These are phyloP conservation scores for Salix caprea DNA, from an alignment of 345 rosid species.

Conservation along the genomic window DNA sequence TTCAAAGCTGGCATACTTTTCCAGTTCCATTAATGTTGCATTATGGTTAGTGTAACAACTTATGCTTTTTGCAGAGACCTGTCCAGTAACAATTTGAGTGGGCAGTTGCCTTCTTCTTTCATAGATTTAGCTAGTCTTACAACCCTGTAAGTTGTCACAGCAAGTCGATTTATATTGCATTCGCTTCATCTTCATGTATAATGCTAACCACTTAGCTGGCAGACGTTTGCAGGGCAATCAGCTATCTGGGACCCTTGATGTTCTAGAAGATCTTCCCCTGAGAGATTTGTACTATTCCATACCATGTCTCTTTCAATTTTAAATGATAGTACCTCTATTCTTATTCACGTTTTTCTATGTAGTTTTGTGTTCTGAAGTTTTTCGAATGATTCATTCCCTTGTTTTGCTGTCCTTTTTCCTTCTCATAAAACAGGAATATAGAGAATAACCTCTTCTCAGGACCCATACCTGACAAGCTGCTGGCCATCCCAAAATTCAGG, in stretches of 20 bases:
- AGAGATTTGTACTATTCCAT: constrained; percentile 64
- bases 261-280: constrained; percentile 79
- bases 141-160: constrained; percentile 58
- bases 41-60: constrained; percentile 20
- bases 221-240: constrained; percentile 88
- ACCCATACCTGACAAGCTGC: constrained; percentile 76
- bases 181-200: neutral
- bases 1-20: constrained; percentile 4
- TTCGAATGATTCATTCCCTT: neutral
- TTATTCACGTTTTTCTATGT: neutral
- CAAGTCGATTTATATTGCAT: neutral
- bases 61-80: constrained; percentile 57
- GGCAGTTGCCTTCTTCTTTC: constrained; percentile 75
- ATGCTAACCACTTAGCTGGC: constrained; percentile 42
- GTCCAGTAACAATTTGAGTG: constrained; percentile 80
- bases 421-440: constrained; percentile 56
- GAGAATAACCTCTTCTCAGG: constrained; percentile 87
- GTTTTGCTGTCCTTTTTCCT: neutral
- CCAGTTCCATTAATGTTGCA: neutral
- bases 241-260: constrained; percentile 80
- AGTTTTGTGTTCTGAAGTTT: neutral
- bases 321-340: neutral
- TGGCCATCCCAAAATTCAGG: constrained; percentile 66
- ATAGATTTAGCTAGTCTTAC: constrained; percentile 51
- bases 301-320: constrained; percentile 18